Conservation (phyloP, 306 rosid genomes). For the Dalbergia cultrata region DNA sequence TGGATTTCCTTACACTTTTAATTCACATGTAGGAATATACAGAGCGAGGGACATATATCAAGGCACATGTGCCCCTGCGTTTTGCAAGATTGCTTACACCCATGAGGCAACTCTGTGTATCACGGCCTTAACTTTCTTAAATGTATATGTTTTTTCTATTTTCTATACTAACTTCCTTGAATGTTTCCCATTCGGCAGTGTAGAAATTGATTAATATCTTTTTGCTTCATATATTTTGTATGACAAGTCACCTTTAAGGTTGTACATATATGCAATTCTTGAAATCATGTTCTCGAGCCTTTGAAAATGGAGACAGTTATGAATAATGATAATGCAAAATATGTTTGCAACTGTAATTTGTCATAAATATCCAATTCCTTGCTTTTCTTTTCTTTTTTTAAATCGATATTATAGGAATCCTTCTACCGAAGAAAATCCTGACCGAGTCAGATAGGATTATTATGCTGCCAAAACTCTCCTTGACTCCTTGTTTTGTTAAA, state of each 20-base stretch:
- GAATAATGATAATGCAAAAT: conserved; percentile 28
- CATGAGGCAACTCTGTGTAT: conserved; percentile 78
- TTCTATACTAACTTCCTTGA: neutral
- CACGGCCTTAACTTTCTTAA: conserved; percentile 52
- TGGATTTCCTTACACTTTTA: conserved; percentile 17
- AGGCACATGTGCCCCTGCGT: conserved; percentile 94
- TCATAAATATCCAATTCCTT: conserved; percentile 19
- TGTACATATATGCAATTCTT: conserved; percentile 47
- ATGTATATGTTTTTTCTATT: neutral
- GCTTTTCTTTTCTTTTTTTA: conserved; percentile 13
- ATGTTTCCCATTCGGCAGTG: neutral
- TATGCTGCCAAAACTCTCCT: no score
- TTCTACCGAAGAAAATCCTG: no score
- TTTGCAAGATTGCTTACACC: conserved; percentile 96
- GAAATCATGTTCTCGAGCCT: conserved; percentile 37
- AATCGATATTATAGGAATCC: no score
- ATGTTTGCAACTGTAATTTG: conserved; percentile 14
- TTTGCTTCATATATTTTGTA: conserved; percentile 24
- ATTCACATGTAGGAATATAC: conserved; percentile 73
- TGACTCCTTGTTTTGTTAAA: neutral
- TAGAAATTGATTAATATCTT: conserved; percentile 11
- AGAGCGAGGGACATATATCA: conserved; percentile 83
- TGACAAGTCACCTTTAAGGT: conserved; percentile 12
- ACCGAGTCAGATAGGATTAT: no score
- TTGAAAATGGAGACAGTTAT: conserved; percentile 26